Evolutionary conservation across 345 rosid genomes (phyloP).

Genomic region (Eucalyptus microcorys): DNA sequence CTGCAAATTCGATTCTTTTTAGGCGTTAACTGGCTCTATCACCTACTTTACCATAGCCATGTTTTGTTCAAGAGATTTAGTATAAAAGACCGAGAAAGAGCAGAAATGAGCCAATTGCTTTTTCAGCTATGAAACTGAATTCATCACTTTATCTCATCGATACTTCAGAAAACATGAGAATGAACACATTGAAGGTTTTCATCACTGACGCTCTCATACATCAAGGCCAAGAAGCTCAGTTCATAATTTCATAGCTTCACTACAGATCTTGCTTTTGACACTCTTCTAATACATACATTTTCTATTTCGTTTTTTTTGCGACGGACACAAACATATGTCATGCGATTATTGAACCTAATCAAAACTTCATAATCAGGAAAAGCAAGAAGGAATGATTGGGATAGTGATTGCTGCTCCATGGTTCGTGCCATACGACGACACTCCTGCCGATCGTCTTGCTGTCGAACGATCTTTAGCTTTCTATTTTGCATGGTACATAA

Average conservation of each 20-base stretch:
- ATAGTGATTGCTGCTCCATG: conserved; percentile 1
- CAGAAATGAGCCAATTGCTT: not conserved
- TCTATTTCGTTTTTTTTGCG: not conserved
- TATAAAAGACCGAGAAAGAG: not conserved
- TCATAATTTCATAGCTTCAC: not conserved
- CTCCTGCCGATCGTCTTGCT: conserved; percentile 5
- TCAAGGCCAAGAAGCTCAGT: not conserved
- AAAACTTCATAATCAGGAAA: not conserved
- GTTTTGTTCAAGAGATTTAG: not conserved
- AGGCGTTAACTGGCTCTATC: not conserved
- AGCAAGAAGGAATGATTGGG: conserved; percentile 14
- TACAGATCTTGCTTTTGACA: not conserved
- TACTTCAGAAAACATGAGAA: not conserved
- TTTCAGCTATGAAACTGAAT: not conserved
- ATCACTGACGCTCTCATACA: not conserved
- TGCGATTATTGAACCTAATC: not conserved
- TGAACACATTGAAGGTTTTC: not conserved
- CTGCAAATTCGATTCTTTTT: not conserved
- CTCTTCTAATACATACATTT: not conserved
- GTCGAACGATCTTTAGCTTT: conserved; percentile 8
- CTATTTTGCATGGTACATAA: not conserved
- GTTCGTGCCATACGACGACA: conserved; percentile 6
- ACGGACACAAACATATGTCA: not conserved
- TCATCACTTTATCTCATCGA: not conserved
- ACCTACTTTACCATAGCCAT: not conserved